phyloP scores from a whole-genome alignment of 164 flowering plant species.

The Hamamelis virginiana region DNA sequence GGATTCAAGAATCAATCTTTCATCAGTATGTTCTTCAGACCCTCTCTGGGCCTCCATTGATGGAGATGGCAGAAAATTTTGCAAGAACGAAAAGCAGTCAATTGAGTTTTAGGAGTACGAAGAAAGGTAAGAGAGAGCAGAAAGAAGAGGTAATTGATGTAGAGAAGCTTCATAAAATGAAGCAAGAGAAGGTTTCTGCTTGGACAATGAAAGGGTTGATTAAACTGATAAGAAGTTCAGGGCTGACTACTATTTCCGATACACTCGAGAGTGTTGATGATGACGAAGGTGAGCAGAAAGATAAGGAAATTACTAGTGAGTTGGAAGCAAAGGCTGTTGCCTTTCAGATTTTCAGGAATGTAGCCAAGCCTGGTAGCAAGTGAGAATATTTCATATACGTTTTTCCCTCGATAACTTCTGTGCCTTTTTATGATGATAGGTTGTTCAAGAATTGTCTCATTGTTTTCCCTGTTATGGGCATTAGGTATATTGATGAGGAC shows the following conservation, averaged over 20 bases:
- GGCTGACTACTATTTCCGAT: slow-evolving; percentile 54
- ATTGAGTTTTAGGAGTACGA: slow-evolving; percentile 45
- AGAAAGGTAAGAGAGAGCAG: slow-evolving; percentile 34
- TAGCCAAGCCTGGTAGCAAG: slow-evolving; percentile 70
- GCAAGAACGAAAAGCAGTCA: slow-evolving; percentile 25
- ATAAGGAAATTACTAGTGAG: slow-evolving; percentile 63
- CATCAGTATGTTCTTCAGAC: slow-evolving; percentile 72
- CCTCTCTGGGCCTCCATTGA: slow-evolving; percentile 70
- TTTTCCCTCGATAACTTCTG: neutral
- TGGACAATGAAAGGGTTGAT: slow-evolving; percentile 78
- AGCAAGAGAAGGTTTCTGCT: slow-evolving; percentile 70
- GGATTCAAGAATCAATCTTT: slow-evolving; percentile 78
- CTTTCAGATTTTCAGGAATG: slow-evolving; percentile 61
- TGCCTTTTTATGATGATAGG: neutral
- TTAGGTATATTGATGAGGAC: slow-evolving; percentile 71
- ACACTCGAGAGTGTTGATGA: slow-evolving; percentile 42
- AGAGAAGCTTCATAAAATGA: slow-evolving; percentile 61
- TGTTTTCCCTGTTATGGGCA: slow-evolving; percentile 11
- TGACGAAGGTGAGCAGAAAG: slow-evolving; percentile 44
- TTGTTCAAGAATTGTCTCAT: neutral
- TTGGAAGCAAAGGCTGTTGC: slow-evolving; percentile 80
- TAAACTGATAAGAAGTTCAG: slow-evolving; percentile 43
- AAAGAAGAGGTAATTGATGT: slow-evolving; percentile 63
- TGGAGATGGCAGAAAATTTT: slow-evolving; percentile 43
- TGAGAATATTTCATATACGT: slow-evolving; percentile 33